These are phyloP conservation scores for Fraxinus nigra DNA, from an alignment of 305 asterid species.

Conservation along the genomic window DNA sequence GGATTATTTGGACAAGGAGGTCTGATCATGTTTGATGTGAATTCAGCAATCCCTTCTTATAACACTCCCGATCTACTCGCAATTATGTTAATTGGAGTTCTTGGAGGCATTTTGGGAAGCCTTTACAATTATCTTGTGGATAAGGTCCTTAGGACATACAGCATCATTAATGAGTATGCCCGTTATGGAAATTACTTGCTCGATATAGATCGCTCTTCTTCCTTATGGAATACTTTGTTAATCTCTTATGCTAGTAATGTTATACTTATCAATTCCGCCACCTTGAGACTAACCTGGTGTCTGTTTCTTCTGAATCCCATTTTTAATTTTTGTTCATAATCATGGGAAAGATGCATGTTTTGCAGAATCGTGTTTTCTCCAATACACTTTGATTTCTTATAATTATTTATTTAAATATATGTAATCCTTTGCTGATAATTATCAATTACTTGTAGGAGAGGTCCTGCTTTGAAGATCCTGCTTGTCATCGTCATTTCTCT, in stretches of 20 bases:
- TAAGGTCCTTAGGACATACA: slow-evolving; percentile 73
- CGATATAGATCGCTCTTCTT: background rate
- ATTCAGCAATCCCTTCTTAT: slow-evolving; percentile 52
- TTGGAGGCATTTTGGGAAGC: slow-evolving; percentile 86
- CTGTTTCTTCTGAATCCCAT: background rate
- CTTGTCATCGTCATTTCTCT: slow-evolving; percentile 67
- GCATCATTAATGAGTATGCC: slow-evolving; percentile 79
- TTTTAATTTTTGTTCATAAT: background rate
- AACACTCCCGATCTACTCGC: slow-evolving; percentile 72
- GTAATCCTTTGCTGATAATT: slow-evolving; percentile 22
- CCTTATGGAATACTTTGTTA: background rate
- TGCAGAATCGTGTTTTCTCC: background rate
- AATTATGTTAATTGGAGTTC: slow-evolving; percentile 66
- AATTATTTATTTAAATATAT: slow-evolving; percentile 3
- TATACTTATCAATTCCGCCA: background rate
- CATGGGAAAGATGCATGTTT: background rate
- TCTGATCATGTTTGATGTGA: slow-evolving; percentile 72
- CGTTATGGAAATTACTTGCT: background rate
- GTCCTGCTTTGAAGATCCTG: slow-evolving; percentile 65
- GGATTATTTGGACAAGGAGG: slow-evolving; percentile 96
- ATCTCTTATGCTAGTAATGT: background rate
- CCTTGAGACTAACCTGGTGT: background rate
- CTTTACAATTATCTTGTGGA: slow-evolving; percentile 76
- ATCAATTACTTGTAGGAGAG: slow-evolving; percentile 58
- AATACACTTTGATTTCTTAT: background rate